Base-by-base conservation (phyloP, 1,284 basidiomycete genomes). In the Golubevia sp. region DNA sequence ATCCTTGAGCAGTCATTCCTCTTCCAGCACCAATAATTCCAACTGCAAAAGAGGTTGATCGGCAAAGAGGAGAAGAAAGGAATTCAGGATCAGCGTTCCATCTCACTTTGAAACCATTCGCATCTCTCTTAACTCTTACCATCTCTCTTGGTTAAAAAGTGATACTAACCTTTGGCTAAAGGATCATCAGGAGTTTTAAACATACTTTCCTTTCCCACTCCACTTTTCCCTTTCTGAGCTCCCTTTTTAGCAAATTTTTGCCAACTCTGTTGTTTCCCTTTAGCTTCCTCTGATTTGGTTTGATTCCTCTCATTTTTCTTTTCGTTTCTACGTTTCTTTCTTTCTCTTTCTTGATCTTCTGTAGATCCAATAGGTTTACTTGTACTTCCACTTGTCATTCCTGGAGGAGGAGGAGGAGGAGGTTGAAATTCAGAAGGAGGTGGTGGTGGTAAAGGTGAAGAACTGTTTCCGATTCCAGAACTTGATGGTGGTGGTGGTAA, bases 171-270 rank as follows among this genome's bases (percentile, higher is more conserved):
- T 88, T 89, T 89, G 56, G 94, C 94, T 48, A 92, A 85, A 0
- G 94, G 93, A 82, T 95, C 95, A 74, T 97, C 94, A 13, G 94
- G 93, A 2, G 94, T 98, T 85, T 93, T 92, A 88, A 98, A 98
- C 73, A 97, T 96, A 74, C 92, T 94, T 77, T 72, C 77, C 56
- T 65, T 64, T 24, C 62, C 75, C 52, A 71, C 49, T 44, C 64
- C 66, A 27, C 60, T 59, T 23, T 63, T 3, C 8, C 94, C 94
- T 86, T 98, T 98, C 64, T 75, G 73, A 7, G 66, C 64, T 13
- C 70, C 73, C 54, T 79, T 76, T 86, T 95, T 96, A 11, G 95
- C 92, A 87, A 99, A 99, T 86, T 93, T 94, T 85, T 97, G 93
- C 96, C 96, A 99, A 21, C 90, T 91, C 69, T 89, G 89, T 86